Conservation (phyloP, 2,329 filamentous ascomycete species). For the Purpureocillium lavendulum region DNA sequence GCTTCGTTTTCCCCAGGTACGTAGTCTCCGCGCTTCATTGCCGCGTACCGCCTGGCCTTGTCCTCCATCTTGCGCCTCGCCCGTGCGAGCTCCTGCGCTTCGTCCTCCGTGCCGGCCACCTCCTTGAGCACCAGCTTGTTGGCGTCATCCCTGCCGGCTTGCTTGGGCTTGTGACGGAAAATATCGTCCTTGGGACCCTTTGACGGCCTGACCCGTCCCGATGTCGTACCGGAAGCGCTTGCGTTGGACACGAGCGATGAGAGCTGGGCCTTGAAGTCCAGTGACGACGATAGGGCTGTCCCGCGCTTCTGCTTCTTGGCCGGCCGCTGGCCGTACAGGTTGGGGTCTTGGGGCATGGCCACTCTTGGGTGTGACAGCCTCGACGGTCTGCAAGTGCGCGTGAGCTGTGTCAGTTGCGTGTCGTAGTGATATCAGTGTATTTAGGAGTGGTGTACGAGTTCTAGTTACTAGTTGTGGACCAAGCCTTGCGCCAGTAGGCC, state of each 20-base stretch:
- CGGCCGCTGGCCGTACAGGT: conserved; percentile 69
- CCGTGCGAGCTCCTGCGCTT: conserved; percentile 59
- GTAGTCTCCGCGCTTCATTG: conserved; percentile 85
- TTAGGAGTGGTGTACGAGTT: too few species aligned
- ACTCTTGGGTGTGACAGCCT: too few species aligned
- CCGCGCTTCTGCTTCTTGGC: conserved; percentile 62
- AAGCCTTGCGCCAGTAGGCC: too few species aligned
- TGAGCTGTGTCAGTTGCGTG: too few species aligned
- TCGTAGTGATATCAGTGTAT: too few species aligned
- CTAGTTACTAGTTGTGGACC: too few species aligned
- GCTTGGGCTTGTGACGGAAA: conserved; percentile 21
- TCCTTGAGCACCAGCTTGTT: conserved; percentile 43
- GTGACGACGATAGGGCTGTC: conserved; percentile 61
- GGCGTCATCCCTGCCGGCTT: conserved; percentile 33
- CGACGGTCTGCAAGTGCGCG: too few species aligned
- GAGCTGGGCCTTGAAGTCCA: conserved; percentile 84
- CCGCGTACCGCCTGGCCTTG: conserved; percentile 81
- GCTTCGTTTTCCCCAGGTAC: conserved; percentile 56
- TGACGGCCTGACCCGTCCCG: conserved; percentile 36
- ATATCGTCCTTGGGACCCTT: conserved; percentile 41
- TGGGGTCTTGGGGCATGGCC: conserved; percentile 53
- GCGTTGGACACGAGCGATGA: conserved; percentile 64
- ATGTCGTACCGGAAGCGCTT: conserved; percentile 30
- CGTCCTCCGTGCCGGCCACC: conserved; percentile 47
- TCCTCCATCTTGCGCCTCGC: conserved; percentile 79